Evolutionary conservation across 139 green algal genomes (phyloP).

Genomic region (Coelastrella sp.): DNA sequence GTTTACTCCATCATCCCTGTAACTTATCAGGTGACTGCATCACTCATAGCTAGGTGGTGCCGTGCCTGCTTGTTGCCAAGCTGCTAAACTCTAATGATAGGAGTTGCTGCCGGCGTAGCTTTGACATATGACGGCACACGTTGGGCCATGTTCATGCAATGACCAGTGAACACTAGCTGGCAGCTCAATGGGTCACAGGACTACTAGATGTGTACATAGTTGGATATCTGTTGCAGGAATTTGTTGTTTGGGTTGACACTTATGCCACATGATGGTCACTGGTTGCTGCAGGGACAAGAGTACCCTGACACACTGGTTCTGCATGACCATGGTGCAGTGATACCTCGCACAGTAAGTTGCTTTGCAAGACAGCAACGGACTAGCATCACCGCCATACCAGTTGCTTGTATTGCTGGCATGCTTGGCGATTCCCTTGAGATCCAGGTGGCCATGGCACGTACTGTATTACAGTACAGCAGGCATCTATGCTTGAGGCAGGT

Average conservation of each 20-base stretch:
- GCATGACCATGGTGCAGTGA: background rate
- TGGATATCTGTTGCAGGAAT: background rate
- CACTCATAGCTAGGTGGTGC: background rate
- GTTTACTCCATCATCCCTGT: background rate
- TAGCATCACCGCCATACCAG: background rate
- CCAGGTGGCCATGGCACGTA: background rate
- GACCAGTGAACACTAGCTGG: too few species aligned
- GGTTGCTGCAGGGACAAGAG: background rate
- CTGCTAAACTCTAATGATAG: too few species aligned
- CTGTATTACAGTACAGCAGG: background rate
- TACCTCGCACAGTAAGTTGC: background rate
- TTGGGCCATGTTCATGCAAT: too few species aligned
- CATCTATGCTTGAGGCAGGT: too few species aligned
- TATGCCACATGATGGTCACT: too few species aligned
- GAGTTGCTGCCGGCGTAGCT: too few species aligned
- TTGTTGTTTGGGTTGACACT: background rate
- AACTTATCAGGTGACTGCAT: background rate
- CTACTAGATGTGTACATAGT: background rate
- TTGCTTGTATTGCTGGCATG: background rate
- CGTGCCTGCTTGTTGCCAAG: background rate
- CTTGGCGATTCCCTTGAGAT: background rate
- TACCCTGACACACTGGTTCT: background rate
- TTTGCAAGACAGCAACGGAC: background rate
- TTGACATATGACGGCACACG: too few species aligned
- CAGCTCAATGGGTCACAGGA: too few species aligned